Evolutionary conservation across 441 rosid genomes (phyloP).

Genomic region (Mallotus japonicus): DNA sequence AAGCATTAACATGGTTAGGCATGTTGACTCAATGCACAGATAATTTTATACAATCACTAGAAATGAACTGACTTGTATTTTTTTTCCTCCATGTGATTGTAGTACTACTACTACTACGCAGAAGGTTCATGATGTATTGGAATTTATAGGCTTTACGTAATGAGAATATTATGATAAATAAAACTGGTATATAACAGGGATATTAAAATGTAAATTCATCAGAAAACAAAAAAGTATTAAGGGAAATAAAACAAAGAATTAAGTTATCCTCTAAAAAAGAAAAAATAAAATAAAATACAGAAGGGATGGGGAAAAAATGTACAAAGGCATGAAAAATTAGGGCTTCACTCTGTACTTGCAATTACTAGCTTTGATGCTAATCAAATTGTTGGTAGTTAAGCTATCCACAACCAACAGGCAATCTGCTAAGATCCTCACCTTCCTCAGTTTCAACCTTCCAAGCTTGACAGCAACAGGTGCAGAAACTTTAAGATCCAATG

Average conservation of each 20-base stretch:
- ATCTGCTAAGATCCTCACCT: conserved; percentile 58
- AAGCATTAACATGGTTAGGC: no score
- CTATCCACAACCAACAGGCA: conserved; percentile 61
- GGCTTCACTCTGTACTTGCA: conserved; percentile 59
- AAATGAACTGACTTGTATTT: no score
- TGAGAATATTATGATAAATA: no score
- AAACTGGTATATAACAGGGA: background rate
- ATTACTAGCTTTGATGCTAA: conserved; percentile 53
- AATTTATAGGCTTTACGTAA: no score
- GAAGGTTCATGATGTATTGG: no score
- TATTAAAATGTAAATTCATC: background rate
- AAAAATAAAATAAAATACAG: background rate
- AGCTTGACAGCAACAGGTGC: conserved; percentile 82
- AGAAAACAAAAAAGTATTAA: background rate
- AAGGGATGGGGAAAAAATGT: background rate
- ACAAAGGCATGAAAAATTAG: background rate
- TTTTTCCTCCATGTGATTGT: no score
- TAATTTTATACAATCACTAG: no score
- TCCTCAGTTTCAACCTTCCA: conserved; percentile 65
- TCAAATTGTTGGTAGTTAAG: conserved; percentile 41
- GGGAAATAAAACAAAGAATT: background rate
- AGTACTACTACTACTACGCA: no score
- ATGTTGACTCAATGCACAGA: no score
- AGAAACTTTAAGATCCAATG: conserved; percentile 56
- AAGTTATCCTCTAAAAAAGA: background rate